A percentile compares a stretch with the other conserved stretches of the same genome.
phyloP scores from a whole-genome alignment of 805 yeast species.

The Maudiozyma saulgeensis region DNA sequence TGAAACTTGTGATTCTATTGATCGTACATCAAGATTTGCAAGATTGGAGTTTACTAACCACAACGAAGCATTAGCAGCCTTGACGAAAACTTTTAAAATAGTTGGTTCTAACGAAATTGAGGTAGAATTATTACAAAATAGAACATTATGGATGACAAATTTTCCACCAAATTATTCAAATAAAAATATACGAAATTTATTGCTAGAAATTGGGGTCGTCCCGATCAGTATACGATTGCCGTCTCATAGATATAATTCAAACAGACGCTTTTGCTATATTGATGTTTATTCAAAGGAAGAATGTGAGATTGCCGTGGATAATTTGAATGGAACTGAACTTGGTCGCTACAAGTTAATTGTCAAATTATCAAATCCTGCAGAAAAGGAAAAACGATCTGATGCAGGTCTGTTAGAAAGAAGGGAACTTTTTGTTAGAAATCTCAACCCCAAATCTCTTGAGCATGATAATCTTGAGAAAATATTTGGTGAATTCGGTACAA shows the following conservation, averaged over 20 bases:
- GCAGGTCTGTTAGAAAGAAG: constrained; percentile 41
- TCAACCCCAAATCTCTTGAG: constrained; percentile 38
- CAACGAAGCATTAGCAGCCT: constrained; percentile 43
- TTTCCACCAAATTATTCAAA: constrained; percentile 49
- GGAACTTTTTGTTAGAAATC: constrained; percentile 46
- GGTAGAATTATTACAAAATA: constrained; percentile 37
- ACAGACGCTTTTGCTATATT: constrained; percentile 65
- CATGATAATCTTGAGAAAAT: constrained; percentile 31
- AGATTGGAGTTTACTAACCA: constrained; percentile 48
- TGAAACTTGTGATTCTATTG: constrained; percentile 15
- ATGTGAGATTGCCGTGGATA: constrained; percentile 36
- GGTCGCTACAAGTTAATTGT: constrained; percentile 41
- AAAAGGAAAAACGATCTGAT: constrained; percentile 34
- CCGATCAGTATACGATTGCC: constrained; percentile 54
- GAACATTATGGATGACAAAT: constrained; percentile 66
- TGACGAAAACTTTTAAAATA: constrained; percentile 48
- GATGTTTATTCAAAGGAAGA: constrained; percentile 40
- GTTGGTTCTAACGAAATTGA: constrained; percentile 35
- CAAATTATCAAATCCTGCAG: constrained; percentile 51
- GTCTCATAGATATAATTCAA: constrained; percentile 41
- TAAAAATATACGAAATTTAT: constrained; percentile 32
- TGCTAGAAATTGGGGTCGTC: constrained; percentile 31
- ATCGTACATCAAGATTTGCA: constrained; percentile 31
- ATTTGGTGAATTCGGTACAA: constrained; percentile 42
- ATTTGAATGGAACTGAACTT: constrained; percentile 33